Conservation (phyloP, 1,139 yeast genomes). For the Blastobotrys indianensis region DNA sequence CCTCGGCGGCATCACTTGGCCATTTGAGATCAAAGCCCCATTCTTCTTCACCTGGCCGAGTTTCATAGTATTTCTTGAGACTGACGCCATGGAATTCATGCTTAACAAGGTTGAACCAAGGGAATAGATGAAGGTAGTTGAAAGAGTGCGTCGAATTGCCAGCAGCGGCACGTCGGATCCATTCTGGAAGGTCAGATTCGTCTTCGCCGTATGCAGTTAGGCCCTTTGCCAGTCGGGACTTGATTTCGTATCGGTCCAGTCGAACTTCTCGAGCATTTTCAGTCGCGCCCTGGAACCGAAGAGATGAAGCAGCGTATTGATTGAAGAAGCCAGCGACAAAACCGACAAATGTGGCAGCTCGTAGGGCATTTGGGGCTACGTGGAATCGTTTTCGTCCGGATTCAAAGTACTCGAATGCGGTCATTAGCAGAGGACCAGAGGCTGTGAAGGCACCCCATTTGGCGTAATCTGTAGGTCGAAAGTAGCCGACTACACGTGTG, state of each 20-base stretch:
- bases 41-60: slow-evolving; percentile 43
- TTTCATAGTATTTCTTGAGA: slow-evolving; percentile 61
- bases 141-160: slow-evolving; percentile 76
- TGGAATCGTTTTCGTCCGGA: slow-evolving; percentile 52
- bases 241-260: slow-evolving; percentile 70
- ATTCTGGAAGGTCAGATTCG: slow-evolving; percentile 54
- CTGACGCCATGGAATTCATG: slow-evolving; percentile 85
- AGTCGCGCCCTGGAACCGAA: slow-evolving; percentile 72
- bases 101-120: slow-evolving; percentile 77
- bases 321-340: slow-evolving; percentile 64
- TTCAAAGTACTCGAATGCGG: slow-evolving; percentile 49
- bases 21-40: slow-evolving; percentile 36
- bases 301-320: slow-evolving; percentile 56
- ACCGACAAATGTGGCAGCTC: slow-evolving; percentile 58
- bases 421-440: slow-evolving; percentile 58
- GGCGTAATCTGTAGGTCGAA: slow-evolving; percentile 62
- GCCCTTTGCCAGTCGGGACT: slow-evolving; percentile 60
- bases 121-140: slow-evolving; percentile 55
- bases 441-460: slow-evolving; percentile 59
- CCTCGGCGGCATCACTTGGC: slow-evolving; percentile 17
- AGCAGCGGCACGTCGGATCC: slow-evolving; percentile 71
- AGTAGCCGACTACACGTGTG: slow-evolving; percentile 62
- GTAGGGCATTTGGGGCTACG: slow-evolving; percentile 51
- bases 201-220: slow-evolving; percentile 56
- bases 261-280: slow-evolving; percentile 70